These are phyloP conservation scores for Nitzschia putrida DNA, from an alignment of 108 stramenopile genomes.

Conservation along the genomic window DNA sequence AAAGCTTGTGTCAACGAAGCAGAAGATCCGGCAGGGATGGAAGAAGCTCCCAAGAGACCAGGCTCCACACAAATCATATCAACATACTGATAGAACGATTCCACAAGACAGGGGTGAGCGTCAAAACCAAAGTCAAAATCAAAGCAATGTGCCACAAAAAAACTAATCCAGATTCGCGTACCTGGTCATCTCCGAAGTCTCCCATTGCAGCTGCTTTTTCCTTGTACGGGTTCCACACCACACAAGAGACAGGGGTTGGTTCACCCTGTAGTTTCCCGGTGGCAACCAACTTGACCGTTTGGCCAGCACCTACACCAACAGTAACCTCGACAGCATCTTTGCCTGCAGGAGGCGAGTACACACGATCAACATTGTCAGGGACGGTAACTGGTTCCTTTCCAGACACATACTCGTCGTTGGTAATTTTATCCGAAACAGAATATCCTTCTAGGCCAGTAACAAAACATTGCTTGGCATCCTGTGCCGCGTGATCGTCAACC, in stretches of 20 bases:
- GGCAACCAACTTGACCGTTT: constrained; percentile 44
- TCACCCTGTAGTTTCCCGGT: constrained; percentile 52
- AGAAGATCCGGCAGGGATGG: constrained; percentile 46
- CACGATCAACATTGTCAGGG: constrained; percentile 51
- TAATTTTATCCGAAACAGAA: constrained; percentile 58
- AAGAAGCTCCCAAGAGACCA: constrained; percentile 48
- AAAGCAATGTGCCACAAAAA: neutral
- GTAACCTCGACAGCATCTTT: constrained; percentile 50
- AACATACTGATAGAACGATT: constrained; percentile 34
- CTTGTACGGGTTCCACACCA: constrained; percentile 73
- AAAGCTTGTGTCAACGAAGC: constrained; percentile 63
- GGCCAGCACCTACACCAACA: constrained; percentile 44
- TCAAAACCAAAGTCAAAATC: neutral
- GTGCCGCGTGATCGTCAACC: constrained; percentile 56
- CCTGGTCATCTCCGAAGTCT: constrained; percentile 76
- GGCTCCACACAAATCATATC: constrained; percentile 90
- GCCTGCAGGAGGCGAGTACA: constrained; percentile 61
- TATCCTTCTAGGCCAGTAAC: constrained; percentile 68
- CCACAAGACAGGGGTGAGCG: neutral
- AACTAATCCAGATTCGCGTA: neutral
- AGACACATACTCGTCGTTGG: constrained; percentile 38
- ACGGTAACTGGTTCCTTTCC: constrained; percentile 54
- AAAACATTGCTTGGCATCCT: constrained; percentile 54
- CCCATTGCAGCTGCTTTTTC: constrained; percentile 69
- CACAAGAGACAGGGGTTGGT: constrained; percentile 56